A percentile compares a stretch with the other conserved stretches of the same genome.
Evolutionary conservation across 495 filamentous ascomycete genomes (phyloP).

Genomic region (Penicillium diatomitis): DNA sequence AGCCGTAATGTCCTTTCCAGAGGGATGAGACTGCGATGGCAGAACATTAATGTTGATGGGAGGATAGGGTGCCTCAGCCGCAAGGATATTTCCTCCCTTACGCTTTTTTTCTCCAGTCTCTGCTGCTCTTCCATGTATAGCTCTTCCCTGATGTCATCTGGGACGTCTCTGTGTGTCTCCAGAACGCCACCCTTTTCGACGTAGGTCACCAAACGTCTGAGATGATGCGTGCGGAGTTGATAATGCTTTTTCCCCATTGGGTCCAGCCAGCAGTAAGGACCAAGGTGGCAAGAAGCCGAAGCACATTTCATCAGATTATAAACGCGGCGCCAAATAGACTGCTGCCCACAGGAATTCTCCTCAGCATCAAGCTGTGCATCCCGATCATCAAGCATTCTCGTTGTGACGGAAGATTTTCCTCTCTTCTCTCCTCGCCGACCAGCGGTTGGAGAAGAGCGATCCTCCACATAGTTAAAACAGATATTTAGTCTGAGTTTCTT

Average conservation of each 20-base stretch:
- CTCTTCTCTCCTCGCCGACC: slow-evolving; percentile 12
- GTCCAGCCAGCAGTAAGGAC: slow-evolving; percentile 24
- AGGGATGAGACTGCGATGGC: slow-evolving; percentile 5
- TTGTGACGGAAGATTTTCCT: slow-evolving; percentile 11
- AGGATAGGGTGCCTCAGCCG: neutral
- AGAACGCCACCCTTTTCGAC: slow-evolving; percentile 14
- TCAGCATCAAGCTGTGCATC: no score
- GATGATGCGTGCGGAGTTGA: slow-evolving; percentile 16
- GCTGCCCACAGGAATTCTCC: slow-evolving; percentile 15
- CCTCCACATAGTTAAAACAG: slow-evolving; percentile 2
- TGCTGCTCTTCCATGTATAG: slow-evolving; percentile 26
- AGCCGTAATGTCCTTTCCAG: neutral
- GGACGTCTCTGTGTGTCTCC: slow-evolving; percentile 20
- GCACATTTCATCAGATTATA: slow-evolving; percentile 23
- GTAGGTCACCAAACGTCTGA: slow-evolving; percentile 16
- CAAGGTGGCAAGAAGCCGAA: slow-evolving; percentile 16
- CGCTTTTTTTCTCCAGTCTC: slow-evolving; percentile 13
- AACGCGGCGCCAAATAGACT: slow-evolving; percentile 17
- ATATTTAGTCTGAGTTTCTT: slow-evolving; percentile 1
- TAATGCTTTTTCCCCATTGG: slow-evolving; percentile 24
- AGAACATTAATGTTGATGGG: slow-evolving; percentile 20
- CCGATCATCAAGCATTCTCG: slow-evolving; percentile 11
- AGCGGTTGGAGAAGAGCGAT: neutral
- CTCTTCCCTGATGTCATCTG: slow-evolving; percentile 7
- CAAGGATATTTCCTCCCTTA: slow-evolving; percentile 5